Percentiles rank a stretch among this genome's conserved stretches.
Conservation (phyloP, 2,329 filamentous ascomycete species). For the Akanthomyces muscarius region DNA sequence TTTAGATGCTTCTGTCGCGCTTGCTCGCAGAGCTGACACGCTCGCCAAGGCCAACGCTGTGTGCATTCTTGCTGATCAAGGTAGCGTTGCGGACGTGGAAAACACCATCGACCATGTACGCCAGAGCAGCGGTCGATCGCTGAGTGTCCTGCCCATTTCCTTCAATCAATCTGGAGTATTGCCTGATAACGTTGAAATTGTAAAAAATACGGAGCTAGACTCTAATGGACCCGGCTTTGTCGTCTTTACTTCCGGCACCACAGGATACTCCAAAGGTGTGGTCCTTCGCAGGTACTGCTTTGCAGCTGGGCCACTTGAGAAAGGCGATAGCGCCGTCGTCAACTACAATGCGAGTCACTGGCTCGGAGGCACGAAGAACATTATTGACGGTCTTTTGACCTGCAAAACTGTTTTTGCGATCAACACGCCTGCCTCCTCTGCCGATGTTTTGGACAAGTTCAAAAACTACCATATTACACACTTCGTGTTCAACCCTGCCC, state of each 20-base stretch:
- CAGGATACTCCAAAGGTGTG: constrained; percentile 72
- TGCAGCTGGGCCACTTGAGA: background rate
- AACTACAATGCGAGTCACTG: constrained; percentile 22
- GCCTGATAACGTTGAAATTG: constrained; percentile 15
- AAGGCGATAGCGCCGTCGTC: constrained; percentile 15
- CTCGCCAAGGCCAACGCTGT: constrained; percentile 14
- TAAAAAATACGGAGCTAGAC: constrained; percentile 15
- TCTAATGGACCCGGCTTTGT: constrained; percentile 20
- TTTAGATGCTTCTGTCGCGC: background rate
- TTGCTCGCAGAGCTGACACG: constrained; percentile 20
- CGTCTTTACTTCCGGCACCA: constrained; percentile 64
- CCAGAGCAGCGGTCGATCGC: background rate
- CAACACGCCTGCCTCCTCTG: constrained; percentile 14
- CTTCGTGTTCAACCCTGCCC: constrained; percentile 17
- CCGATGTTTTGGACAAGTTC: constrained; percentile 18
- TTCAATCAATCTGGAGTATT: background rate
- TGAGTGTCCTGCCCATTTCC: background rate
- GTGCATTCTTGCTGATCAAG: constrained; percentile 17
- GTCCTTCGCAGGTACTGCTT: constrained; percentile 43
- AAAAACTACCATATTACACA: constrained; percentile 17
- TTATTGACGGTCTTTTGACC: constrained; percentile 18
- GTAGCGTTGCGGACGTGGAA: background rate
- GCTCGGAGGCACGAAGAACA: constrained; percentile 19
- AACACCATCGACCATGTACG: background rate
- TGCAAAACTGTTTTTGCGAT: constrained; percentile 20